A percentile compares a stretch with the other conserved stretches of the same genome.
phyloP scores from a whole-genome alignment of 495 filamentous ascomycete genomes.

The Daldinia bambusicola region DNA sequence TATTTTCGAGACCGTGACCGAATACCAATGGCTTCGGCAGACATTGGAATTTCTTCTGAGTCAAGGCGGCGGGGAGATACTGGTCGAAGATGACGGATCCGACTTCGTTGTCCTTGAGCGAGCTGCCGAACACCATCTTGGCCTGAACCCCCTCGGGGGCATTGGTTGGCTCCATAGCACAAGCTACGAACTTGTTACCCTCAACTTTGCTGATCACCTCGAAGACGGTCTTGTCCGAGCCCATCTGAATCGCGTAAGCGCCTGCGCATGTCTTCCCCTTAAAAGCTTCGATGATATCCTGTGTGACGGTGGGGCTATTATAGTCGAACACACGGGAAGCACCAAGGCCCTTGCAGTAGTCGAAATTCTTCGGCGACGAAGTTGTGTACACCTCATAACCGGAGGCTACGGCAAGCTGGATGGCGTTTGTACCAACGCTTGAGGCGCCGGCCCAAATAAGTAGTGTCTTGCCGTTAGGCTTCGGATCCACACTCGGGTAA shows the following conservation, averaged over 20 bases:
- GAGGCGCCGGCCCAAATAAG: slow-evolving; percentile 70
- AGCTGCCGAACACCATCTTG: slow-evolving; percentile 43
- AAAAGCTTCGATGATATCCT: slow-evolving; percentile 50
- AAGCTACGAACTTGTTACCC: slow-evolving; percentile 46
- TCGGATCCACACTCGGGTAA: slow-evolving; percentile 38
- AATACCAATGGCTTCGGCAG: slow-evolving; percentile 39
- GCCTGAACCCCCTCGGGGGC: slow-evolving; percentile 37
- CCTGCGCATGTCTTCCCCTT: slow-evolving; percentile 36
- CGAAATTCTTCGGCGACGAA: slow-evolving; percentile 64
- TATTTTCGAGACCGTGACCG: slow-evolving; percentile 40
- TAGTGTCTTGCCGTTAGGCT: slow-evolving; percentile 49
- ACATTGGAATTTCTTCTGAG: slow-evolving; percentile 29
- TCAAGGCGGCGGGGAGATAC: slow-evolving; percentile 39
- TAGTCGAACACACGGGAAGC: slow-evolving; percentile 70
- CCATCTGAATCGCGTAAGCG: slow-evolving; percentile 24
- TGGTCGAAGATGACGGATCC: slow-evolving; percentile 31
- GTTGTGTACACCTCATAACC: slow-evolving; percentile 70
- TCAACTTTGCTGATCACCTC: slow-evolving; percentile 31
- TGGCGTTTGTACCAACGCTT: slow-evolving; percentile 69
- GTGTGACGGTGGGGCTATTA: slow-evolving; percentile 48
- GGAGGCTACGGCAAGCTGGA: slow-evolving; percentile 69
- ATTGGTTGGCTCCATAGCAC: slow-evolving; percentile 32
- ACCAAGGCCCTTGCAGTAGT: slow-evolving; percentile 63
- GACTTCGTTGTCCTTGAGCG: slow-evolving; percentile 41
- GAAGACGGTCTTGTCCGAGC: slow-evolving; percentile 25